phyloP scores from a whole-genome alignment of 495 filamentous ascomycete species.

The Chaetomium cochliodes region DNA sequence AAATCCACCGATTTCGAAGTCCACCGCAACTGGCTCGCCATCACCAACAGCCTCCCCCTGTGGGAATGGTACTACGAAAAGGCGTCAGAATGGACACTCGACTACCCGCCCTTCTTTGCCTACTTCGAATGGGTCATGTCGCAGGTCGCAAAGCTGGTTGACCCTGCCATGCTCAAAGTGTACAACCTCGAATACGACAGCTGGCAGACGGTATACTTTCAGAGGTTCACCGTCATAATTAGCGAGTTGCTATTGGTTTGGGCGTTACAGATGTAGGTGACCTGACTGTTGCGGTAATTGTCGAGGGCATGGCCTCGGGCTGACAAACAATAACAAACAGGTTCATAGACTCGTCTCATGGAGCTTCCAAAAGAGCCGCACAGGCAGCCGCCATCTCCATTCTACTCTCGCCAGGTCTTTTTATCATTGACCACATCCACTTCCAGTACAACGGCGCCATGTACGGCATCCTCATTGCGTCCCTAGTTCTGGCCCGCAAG shows the following conservation, averaged over 20 bases:
- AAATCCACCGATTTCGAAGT: conserved; percentile 99
- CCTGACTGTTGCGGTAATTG: background rate
- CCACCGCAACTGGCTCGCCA: conserved; percentile 95
- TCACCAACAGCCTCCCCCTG: conserved; percentile 82
- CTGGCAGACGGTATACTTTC: conserved; percentile 91
- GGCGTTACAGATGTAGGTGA: conserved; percentile 69
- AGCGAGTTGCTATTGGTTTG: conserved; percentile 81
- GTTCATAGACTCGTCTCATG: conserved; percentile 66
- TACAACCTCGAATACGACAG: conserved; percentile 79
- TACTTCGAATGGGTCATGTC: conserved; percentile 94
- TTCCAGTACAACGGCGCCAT: conserved; percentile 99
- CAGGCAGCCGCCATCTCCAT: conserved; percentile 88
- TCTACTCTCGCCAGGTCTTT: conserved; percentile 82
- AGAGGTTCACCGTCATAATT: conserved; percentile 80
- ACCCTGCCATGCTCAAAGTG: conserved; percentile 81
- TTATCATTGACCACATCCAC: conserved; percentile 98
- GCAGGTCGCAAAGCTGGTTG: conserved; percentile 69
- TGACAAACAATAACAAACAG: conserved; percentile 41
- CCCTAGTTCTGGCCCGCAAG: conserved; percentile 76
- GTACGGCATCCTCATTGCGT: conserved; percentile 84
- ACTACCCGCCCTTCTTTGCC: conserved; percentile 97
- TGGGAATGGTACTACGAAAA: conserved; percentile 95
- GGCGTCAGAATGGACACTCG: conserved; percentile 98
- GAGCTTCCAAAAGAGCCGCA: conserved; percentile 66
- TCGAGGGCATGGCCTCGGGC: conserved; percentile 7